Evolutionary conservation across 169 alveolate species (phyloP), one percentile per base, ranked within the genome.

Genomic region (Plasmodium inui): DNA sequence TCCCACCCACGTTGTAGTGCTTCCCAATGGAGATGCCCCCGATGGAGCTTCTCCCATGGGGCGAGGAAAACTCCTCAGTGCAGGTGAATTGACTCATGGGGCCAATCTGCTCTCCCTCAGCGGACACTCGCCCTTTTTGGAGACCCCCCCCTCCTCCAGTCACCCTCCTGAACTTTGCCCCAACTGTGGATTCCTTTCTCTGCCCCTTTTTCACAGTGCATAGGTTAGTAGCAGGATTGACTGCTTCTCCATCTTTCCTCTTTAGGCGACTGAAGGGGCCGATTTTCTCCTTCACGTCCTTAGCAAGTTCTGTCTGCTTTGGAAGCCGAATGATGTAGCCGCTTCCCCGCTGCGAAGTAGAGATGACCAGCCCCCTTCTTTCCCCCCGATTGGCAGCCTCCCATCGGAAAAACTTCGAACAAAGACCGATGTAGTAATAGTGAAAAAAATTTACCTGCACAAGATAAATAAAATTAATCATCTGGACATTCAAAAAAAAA

Each of bases 401-500:
- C 14, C 74, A 70, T n/a, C 39, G 44, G 17, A 12, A 41, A n/a
- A 30, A 39, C 12, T 86, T 86, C 0, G 79, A 30, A 34, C 70
- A 30, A 46, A 89, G 10, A 6, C 83, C 83, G 17, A 89, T n/a
- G 57, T 80, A 89, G 73, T 30, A 89, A n/a, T 79, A 89, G 37
- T 89, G 94, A 70, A 80, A 89, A 30, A 61, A 79, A 41, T 89
- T 89, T 22, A 89, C 50, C 76, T 81, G 89, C 22, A 89, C 74
- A 67, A 81, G 67, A 53, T 89, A 89, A 17, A 89, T 55, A 44
- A 89, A 89, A 34, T 78, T 78, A 57, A 89, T 89, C 90, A 81
- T 89, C 72, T 89, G 88, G 1, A 89, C 83, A 17, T 89, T 89
- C 37, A 89, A 61, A 80, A 89, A 89, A 55, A 89, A 89, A 41